Evolutionary conservation across 2,329 filamentous ascomycete genomes (phyloP).

Genomic region (Fusarium pseudograminearum): DNA sequence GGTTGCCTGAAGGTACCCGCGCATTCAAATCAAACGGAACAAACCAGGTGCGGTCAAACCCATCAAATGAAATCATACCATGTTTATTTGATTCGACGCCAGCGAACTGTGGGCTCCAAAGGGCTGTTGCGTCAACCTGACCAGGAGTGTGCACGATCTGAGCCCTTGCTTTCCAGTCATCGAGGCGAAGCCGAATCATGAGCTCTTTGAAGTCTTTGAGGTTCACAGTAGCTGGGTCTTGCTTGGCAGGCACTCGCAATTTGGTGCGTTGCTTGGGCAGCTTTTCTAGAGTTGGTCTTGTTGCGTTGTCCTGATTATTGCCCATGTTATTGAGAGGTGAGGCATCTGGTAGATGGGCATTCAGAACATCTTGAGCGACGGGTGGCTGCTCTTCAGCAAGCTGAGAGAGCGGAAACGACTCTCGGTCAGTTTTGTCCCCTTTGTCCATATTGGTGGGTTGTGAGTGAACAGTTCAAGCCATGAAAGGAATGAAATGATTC

Average conservation of each 20-base stretch:
- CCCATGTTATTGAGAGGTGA: background rate
- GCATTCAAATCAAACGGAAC: slow-evolving; percentile 32
- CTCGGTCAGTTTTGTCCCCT: background rate
- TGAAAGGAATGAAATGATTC: background rate
- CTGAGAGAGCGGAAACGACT: background rate
- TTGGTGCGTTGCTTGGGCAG: slow-evolving; percentile 4
- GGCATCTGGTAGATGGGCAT: background rate
- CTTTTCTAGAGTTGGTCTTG: background rate
- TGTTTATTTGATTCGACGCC: background rate
- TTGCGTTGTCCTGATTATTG: background rate
- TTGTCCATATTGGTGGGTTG: slow-evolving; percentile 10
- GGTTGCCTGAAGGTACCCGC: slow-evolving; percentile 25
- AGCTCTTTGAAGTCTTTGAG: slow-evolving; percentile 35
- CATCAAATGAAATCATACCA: slow-evolving; percentile 41
- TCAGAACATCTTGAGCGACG: background rate
- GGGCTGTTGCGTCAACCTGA: slow-evolving; percentile 37
- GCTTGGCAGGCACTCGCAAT: background rate
- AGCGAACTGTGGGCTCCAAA: slow-evolving; percentile 39
- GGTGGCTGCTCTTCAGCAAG: background rate
- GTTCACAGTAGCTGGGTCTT: background rate
- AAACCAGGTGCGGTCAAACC: slow-evolving; percentile 43
- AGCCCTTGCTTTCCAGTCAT: slow-evolving; percentile 40
- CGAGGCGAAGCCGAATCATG: slow-evolving; percentile 33
- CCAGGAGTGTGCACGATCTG: slow-evolving; percentile 27
- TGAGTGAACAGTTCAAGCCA: background rate